Evolutionary conservation across 352 stramenopile genomes (phyloP).

Genomic region (Blastocystis sp.): DNA sequence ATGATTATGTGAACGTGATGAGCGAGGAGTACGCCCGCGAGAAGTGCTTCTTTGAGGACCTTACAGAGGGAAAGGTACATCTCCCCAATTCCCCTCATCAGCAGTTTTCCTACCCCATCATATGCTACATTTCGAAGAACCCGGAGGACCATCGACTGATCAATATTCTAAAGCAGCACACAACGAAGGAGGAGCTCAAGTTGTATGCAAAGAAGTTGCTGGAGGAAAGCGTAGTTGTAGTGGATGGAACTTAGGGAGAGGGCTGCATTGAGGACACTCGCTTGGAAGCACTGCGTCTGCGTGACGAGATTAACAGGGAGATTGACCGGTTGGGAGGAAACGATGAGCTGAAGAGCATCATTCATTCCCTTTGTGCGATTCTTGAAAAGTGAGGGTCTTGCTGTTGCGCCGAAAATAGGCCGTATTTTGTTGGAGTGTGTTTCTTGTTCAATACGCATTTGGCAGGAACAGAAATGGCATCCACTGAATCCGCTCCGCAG

Average conservation of each 20-base stretch:
- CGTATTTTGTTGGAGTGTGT: neutral
- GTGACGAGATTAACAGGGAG: conserved; percentile 67
- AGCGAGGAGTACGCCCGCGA: conserved; percentile 91
- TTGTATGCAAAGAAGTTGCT: conserved; percentile 85
- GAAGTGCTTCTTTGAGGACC: conserved; percentile 93
- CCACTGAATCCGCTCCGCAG: neutral
- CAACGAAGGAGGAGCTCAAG: conserved; percentile 88
- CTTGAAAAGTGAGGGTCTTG: neutral
- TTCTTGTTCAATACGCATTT: neutral
- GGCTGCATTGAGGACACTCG: conserved; percentile 71
- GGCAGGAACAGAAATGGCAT: neutral
- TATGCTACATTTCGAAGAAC: conserved; percentile 78
- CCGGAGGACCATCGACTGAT: conserved; percentile 82
- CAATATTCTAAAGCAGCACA: conserved; percentile 91
- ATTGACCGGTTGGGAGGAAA: conserved; percentile 71
- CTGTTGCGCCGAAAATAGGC: neutral
- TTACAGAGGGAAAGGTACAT: conserved; percentile 94
- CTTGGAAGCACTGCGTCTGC: conserved; percentile 62
- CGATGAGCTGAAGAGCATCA: conserved; percentile 62
- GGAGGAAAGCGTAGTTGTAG: conserved; percentile 57
- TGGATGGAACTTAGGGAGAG: neutral
- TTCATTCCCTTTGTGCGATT: conserved; percentile 57
- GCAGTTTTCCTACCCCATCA: conserved; percentile 77
- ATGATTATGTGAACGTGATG: conserved; percentile 92
- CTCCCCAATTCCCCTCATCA: conserved; percentile 74